Conservation (phyloP, 2,329 filamentous ascomycete species). For the Trichoderma afroharzianum region DNA sequence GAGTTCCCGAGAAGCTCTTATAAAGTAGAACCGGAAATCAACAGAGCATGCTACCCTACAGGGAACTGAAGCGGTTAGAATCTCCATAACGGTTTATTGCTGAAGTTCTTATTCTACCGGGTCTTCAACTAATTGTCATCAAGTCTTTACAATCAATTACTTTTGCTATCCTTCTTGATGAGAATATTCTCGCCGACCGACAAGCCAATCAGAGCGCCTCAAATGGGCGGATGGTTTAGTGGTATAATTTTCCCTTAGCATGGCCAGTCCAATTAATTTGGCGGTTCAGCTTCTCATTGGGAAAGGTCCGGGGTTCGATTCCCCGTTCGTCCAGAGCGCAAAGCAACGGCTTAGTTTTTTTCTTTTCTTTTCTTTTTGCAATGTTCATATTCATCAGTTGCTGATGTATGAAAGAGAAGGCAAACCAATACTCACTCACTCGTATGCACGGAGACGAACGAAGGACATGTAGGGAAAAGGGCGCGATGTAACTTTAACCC, state of each 20-base stretch:
- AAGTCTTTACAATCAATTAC: background rate
- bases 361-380: background rate
- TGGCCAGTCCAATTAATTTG: background rate
- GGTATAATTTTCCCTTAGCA: constrained; percentile 20
- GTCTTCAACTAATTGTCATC: background rate
- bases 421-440: too few relatives aligned
- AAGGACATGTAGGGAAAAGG: background rate
- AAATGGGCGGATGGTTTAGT: constrained; percentile 18
- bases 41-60: background rate
- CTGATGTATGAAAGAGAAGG: background rate
- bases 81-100: background rate
- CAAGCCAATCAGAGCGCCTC: constrained; percentile 9
- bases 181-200: background rate
- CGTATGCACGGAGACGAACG: background rate
- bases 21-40: background rate
- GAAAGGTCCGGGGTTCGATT: constrained; percentile 22
- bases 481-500: background rate
- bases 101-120: background rate
- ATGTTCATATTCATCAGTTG: background rate
- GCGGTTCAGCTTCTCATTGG: background rate
- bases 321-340: constrained; percentile 18
- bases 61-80: background rate
- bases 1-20: background rate
- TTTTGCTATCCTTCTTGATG: background rate
- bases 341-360: background rate